Percentiles rank a stretch among this genome's conserved stretches.
These are phyloP conservation scores for Starmera caribaea DNA, from an alignment of 805 yeast species.

Conservation along the genomic window DNA sequence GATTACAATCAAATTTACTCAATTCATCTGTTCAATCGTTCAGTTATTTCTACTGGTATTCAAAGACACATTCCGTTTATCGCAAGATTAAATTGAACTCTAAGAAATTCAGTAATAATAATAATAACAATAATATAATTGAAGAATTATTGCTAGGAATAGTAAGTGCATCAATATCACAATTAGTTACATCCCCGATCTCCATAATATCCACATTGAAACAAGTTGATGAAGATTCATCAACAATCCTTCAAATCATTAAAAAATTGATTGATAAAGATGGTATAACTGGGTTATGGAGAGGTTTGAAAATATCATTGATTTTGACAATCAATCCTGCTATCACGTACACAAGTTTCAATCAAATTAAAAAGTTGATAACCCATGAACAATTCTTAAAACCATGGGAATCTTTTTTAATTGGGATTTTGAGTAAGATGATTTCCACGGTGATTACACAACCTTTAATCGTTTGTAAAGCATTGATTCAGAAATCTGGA, in stretches of 20 bases:
- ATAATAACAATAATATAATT: slow-evolving; percentile 34
- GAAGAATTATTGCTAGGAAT: slow-evolving; percentile 71
- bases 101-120: no score
- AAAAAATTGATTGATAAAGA: slow-evolving; percentile 48
- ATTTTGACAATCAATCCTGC: slow-evolving; percentile 77
- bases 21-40: slow-evolving; percentile 74
- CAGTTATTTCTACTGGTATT: slow-evolving; percentile 83
- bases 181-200: slow-evolving; percentile 74
- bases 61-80: slow-evolving; percentile 15
- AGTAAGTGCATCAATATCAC: slow-evolving; percentile 74
- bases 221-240: slow-evolving; percentile 24
- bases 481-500: slow-evolving; percentile 54
- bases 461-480: slow-evolving; percentile 79
- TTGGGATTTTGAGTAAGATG: slow-evolving; percentile 76
- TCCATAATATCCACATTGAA: slow-evolving; percentile 61
- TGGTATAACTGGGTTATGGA: slow-evolving; percentile 70
- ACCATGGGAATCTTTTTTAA: slow-evolving; percentile 54
- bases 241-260: slow-evolving; percentile 31
- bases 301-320: slow-evolving; percentile 71
- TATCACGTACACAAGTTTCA: slow-evolving; percentile 76
- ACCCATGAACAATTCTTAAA: slow-evolving; percentile 28
- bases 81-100: no score
- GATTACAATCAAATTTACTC: slow-evolving; percentile 53
- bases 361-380: slow-evolving; percentile 48
- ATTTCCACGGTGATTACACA: slow-evolving; percentile 75